Conservation (phyloP, 2,329 filamentous ascomycete genomes). For the Leptosphaerulina australis region DNA sequence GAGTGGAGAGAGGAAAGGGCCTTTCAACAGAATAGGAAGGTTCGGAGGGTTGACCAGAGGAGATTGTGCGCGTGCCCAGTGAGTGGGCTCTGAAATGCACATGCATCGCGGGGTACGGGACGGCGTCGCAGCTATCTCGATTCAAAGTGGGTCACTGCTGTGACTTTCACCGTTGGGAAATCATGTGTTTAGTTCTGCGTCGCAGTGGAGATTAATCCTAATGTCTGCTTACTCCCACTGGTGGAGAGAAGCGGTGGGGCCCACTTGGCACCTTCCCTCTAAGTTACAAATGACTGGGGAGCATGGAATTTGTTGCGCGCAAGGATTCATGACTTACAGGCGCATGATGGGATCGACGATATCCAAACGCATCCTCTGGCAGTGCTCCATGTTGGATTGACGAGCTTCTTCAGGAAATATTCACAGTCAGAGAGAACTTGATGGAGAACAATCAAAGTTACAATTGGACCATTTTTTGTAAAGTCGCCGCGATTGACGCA, state of each 20-base stretch:
- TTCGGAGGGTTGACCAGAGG: slow-evolving; percentile 15
- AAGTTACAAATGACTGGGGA: slow-evolving; percentile 18
- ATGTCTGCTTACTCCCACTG: slow-evolving; percentile 21
- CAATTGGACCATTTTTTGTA: neutral
- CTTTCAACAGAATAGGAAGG: slow-evolving; percentile 29
- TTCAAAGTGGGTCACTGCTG: slow-evolving; percentile 30
- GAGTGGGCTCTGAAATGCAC: slow-evolving; percentile 16
- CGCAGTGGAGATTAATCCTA: slow-evolving; percentile 29
- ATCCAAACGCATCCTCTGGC: neutral
- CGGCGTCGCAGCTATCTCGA: slow-evolving; percentile 25
- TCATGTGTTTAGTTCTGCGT: slow-evolving; percentile 25
- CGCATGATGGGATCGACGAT: slow-evolving; percentile 11
- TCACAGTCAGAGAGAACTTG: neutral
- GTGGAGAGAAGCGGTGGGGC: slow-evolving; percentile 19
- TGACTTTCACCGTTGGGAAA: slow-evolving; percentile 25
- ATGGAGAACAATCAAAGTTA: too few relatives aligned
- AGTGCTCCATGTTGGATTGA: slow-evolving; percentile 3
- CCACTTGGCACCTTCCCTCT: slow-evolving; percentile 22
- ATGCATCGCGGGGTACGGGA: slow-evolving; percentile 31
- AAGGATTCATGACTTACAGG: slow-evolving; percentile 15
- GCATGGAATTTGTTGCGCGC: slow-evolving; percentile 16
- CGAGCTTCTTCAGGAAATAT: neutral
- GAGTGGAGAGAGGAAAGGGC: slow-evolving; percentile 20
- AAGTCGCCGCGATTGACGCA: slow-evolving; percentile 9
- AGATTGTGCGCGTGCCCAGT: slow-evolving; percentile 14